Conservation (phyloP, 2,329 filamentous ascomycete species). For the Scorias spongiosa region DNA sequence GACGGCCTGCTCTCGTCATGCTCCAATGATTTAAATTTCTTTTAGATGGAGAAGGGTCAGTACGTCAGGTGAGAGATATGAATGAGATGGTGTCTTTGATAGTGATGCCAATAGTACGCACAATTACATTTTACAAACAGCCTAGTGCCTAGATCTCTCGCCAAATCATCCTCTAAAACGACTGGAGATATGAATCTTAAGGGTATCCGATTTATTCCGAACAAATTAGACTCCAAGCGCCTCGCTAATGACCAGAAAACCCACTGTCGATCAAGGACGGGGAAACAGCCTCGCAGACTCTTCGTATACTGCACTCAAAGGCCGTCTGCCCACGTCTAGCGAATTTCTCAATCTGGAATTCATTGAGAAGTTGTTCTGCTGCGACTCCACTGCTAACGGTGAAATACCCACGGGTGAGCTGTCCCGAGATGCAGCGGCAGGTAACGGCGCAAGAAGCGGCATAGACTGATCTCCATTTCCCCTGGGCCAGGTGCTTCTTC, state of each 20-base stretch:
- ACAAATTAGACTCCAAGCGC: background rate
- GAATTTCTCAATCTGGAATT: background rate
- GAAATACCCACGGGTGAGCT: background rate
- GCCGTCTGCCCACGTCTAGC: background rate
- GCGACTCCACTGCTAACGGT: background rate
- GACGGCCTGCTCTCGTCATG: no score
- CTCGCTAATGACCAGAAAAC: no score
- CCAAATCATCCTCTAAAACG: no score
- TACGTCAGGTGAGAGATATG: no score
- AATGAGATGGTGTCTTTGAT: no score
- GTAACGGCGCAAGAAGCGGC: constrained; percentile 1
- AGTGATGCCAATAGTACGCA: no score
- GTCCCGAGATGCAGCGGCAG: background rate
- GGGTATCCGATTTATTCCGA: background rate
- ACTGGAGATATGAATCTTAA: no score
- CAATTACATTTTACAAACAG: no score
- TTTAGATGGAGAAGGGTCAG: no score
- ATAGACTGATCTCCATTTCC: background rate
- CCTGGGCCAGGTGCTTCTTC: background rate
- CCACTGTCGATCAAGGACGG: no score
- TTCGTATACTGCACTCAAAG: background rate
- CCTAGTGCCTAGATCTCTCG: no score
- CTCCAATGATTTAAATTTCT: no score
- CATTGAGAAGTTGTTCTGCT: background rate
- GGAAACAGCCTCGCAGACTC: background rate